Evolutionary conservation across 441 rosid species (phyloP), one percentile per base, ranked within the genome.

Genomic region (Cnidoscolus chayamansa): DNA sequence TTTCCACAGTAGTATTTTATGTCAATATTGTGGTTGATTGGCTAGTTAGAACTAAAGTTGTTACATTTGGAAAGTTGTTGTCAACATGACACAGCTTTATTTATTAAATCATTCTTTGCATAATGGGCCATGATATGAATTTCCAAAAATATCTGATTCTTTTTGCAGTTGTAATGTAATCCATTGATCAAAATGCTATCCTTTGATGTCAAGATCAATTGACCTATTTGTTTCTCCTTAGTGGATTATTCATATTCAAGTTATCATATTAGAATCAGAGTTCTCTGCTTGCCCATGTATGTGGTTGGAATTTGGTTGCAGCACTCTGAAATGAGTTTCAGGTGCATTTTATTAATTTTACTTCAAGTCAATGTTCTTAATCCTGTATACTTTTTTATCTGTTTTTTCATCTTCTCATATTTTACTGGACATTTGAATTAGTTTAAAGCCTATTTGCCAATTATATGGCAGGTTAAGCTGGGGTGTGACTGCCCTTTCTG

Each of bases 401-500:
- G 47, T 65, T 35, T 8, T 65, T 30, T 10, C 47, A 65, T 65
- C 35, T 15, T 50, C 53, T 49, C 30, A 9, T 30, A 50, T 31
- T 10, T 32, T 25, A 17, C 51, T 64, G 5, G 60, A 68, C 15
- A 40, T 4, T 4, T 16, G 1, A 12, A 47, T 19, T 72, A 68
- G 9, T 19, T 17, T 30, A 20, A 25, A 45, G 40, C 13, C 5
- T 50, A 55, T 65, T 43, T 68, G 20, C 13, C 51, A 13, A 58
- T 60, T 64, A 6, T 62, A n/a, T 80, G 75, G 16, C 77, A 91
- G 98, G 97, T 85, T 78, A 94, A 90, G 78, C 71, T 94, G 65
- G 88, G 97, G 98, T 94, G 98, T 84, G 87, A 94, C 79, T 94
- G 98, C 79, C 97, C 96, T 58, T 92, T 94, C 80, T 94, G 96